phyloP scores from a whole-genome alignment of 768 basidiomycete genomes.

The Lentinula aciculospora region DNA sequence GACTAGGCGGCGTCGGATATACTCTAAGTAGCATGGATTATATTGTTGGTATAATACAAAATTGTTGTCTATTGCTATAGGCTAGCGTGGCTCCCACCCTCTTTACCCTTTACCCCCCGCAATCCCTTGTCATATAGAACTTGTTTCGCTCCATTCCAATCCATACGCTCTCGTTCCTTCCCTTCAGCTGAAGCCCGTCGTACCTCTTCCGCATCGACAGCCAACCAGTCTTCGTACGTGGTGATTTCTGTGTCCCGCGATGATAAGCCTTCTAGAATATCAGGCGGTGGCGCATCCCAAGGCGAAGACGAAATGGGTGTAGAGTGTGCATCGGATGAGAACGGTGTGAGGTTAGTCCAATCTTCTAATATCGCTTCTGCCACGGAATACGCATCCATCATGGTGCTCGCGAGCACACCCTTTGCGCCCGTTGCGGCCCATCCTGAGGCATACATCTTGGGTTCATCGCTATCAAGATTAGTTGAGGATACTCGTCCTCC shows the following conservation, averaged over 20 bases:
- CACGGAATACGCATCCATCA: conserved; percentile 86
- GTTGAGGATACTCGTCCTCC: conserved; percentile 40
- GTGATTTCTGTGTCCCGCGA: conserved; percentile 37
- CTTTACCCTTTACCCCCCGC: no score
- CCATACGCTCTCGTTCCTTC: conserved; percentile 77
- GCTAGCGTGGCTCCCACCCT: no score
- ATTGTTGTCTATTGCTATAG: no score
- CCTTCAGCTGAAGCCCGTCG: conserved; percentile 46
- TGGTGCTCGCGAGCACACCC: conserved; percentile 88
- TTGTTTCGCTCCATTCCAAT: conserved; percentile 50
- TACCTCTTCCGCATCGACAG: conserved; percentile 67
- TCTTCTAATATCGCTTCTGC: conserved; percentile 70
- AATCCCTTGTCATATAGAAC: conserved; percentile 14
- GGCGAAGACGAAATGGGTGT: conserved; percentile 7
- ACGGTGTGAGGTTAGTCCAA: conserved; percentile 17
- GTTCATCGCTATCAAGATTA: conserved; percentile 32
- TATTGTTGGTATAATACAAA: no score
- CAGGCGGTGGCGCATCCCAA: conserved; percentile 31
- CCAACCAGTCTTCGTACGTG: conserved; percentile 70
- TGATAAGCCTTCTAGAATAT: conserved; percentile 34
- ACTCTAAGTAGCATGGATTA: no score
- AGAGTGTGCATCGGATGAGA: conserved; percentile 11
- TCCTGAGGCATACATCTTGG: conserved; percentile 77
- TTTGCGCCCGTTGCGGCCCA: conserved; percentile 92
- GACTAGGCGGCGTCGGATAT: conserved; percentile 1